Evolutionary conservation across 495 filamentous ascomycete genomes (phyloP), one percentile per base, ranked within the genome.

Genomic region (Hypoxylon rickii): DNA sequence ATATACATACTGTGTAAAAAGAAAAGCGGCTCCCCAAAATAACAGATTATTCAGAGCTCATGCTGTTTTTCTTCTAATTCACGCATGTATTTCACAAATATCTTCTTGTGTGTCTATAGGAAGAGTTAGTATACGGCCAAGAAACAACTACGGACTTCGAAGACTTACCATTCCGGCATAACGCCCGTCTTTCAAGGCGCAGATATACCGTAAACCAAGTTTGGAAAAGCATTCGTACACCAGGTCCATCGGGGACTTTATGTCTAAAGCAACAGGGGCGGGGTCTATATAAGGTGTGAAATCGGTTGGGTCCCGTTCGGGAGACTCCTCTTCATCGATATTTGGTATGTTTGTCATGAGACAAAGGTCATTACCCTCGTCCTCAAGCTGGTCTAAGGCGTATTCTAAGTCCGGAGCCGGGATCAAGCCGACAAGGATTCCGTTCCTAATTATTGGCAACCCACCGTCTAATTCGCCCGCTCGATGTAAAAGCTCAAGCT

Each of bases 151-250:
- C 7, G 12, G 0, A 31, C 18, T 13, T 38, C 22, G 29, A 19
- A 33, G 24, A 63, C 83, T 74, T 69, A 96, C 89, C 76, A 98
- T 79, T 47, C 94, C 94, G 1, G 89, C 89, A 73, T 89, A 97
- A 29, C 84, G 80, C 16, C 94, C 94, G 64, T 96, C 84, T 32
- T 76, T 81, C 18, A 96, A 71, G 15, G 96, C 92, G 72, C 94
- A 97, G 36, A 98, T 85, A 70, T 97, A 97, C 49, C 94, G 79
- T 54, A 98, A 69, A 1, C 94, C 94, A 13, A 98, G 75, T 70
- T 98, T 98, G 36, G 90, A 90, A 73, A 97, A 98, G 63, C 90
- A 96, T 67, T 98, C 93, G 59, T 96, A 97, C 32, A 96, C 94
- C 44, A 97, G 69, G 69, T 98, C 93, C 79, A 98, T 94, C 1